Conservation (phyloP, 2,329 filamentous ascomycete genomes). For the Lachnellula hyalina region DNA sequence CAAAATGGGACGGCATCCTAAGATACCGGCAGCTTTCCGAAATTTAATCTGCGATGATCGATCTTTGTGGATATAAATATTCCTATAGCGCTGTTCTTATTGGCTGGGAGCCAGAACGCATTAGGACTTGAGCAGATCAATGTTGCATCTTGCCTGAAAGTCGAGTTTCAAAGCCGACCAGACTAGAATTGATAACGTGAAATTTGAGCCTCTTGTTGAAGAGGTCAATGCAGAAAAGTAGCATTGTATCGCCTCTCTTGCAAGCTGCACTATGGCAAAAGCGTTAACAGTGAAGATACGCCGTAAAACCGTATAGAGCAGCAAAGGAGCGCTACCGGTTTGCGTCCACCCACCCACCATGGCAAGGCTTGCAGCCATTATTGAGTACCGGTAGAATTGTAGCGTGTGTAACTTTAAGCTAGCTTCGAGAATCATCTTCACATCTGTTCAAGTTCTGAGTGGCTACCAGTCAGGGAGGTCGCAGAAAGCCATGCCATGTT, state of each 20-base stretch:
- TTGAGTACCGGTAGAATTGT: not conserved
- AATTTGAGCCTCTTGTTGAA: slow-evolving; percentile 6
- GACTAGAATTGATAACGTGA: slow-evolving; percentile 12
- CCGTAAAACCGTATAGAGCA: no score
- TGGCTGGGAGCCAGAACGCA: slow-evolving; percentile 3
- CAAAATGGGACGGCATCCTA: not conserved
- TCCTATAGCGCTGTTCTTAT: slow-evolving; percentile 3
- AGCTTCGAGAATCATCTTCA: not conserved
- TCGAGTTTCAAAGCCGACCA: slow-evolving; percentile 17
- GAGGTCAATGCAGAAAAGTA: slow-evolving; percentile 6
- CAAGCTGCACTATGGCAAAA: not conserved
- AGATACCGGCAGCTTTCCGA: not conserved
- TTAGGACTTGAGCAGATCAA: slow-evolving; percentile 4
- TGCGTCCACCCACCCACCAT: no score
- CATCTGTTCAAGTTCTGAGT: slow-evolving; percentile 3
- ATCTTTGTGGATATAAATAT: slow-evolving; percentile 7
- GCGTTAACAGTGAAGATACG: no score
- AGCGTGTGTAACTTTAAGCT: not conserved
- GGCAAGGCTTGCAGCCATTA: no score
- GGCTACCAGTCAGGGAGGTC: slow-evolving; percentile 12
- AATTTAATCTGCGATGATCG: not conserved
- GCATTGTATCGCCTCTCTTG: not conserved
- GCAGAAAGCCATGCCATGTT: slow-evolving; percentile 6
- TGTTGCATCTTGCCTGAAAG: slow-evolving; percentile 16
- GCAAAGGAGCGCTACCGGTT: no score